Conservation (phyloP, 768 basidiomycete species). For the Phanerochaete sordida region DNA sequence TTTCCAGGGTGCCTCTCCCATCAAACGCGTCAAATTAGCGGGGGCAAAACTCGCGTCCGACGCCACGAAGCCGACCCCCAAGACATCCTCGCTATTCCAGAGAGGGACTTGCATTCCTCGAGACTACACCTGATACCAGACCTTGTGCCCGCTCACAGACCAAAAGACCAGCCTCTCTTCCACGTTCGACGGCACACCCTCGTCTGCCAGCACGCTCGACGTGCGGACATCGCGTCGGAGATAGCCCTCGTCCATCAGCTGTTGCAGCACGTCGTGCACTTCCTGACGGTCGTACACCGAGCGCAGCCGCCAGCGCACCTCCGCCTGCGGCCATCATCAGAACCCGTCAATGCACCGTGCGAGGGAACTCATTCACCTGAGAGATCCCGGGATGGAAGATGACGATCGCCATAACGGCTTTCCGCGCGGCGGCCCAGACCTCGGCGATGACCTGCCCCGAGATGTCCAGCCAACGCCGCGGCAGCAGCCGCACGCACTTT, state of each 20-base stretch:
- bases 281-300: constrained; percentile 76
- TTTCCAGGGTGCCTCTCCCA: not conserved
- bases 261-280: constrained; percentile 55
- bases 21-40: not conserved
- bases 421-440: constrained; percentile 69
- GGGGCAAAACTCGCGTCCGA: too few species aligned
- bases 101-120: not conserved
- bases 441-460: constrained; percentile 55
- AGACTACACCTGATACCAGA: constrained; percentile 63
- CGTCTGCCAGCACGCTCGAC: constrained; percentile 16
- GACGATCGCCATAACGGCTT: constrained; percentile 63
- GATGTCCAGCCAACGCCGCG: constrained; percentile 77
- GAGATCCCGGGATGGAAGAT: constrained; percentile 71
- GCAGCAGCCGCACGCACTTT: constrained; percentile 37
- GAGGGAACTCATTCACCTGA: constrained; percentile 44
- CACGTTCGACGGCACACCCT: constrained; percentile 41
- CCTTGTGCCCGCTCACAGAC: constrained; percentile 48
- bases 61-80: not conserved
- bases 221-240: constrained; percentile 32
- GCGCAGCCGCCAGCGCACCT: constrained; percentile 69
- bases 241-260: constrained; percentile 50
- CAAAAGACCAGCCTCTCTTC: constrained; percentile 54
- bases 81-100: too few species aligned
- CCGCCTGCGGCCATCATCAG: constrained; percentile 39
- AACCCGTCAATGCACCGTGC: not conserved